These are phyloP conservation scores for Annulohypoxylon nitens DNA, from an alignment of 495 filamentous ascomycete species.

Conservation along the genomic window DNA sequence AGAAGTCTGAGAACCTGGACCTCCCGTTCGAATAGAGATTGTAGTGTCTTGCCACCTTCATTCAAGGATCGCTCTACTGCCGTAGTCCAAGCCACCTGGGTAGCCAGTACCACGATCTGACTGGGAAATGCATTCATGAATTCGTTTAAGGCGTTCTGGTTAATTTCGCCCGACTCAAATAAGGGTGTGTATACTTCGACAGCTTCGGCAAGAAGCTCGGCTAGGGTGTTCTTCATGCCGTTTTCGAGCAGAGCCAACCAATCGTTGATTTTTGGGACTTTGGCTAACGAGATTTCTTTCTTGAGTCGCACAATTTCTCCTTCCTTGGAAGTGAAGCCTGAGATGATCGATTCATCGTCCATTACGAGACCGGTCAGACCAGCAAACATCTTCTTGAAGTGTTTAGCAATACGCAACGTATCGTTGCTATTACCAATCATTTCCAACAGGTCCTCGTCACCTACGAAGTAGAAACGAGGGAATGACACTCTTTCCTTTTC, in stretches of 20 bases:
- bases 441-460: constrained; percentile 98
- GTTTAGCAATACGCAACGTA: constrained; percentile 92
- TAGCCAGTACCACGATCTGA: constrained; percentile 94
- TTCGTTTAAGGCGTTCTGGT: constrained; percentile 74
- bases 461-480: constrained; percentile 98
- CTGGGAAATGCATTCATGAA: constrained; percentile 88
- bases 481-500: constrained; percentile 97
- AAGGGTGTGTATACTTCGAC: constrained; percentile 80
- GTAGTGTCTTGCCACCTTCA: constrained; percentile 75
- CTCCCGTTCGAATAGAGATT: constrained; percentile 77
- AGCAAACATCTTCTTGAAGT: constrained; percentile 99
- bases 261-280: constrained; percentile 96
- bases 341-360: constrained; percentile 89
- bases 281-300: constrained; percentile 89
- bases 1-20: constrained; percentile 84
- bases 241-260: constrained; percentile 92
- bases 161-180: constrained; percentile 74
- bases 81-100: constrained; percentile 94
- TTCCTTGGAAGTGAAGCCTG: constrained; percentile 95
- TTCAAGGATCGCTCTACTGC: constrained; percentile 80
- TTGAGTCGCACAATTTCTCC: constrained; percentile 90
- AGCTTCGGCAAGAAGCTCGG: constrained; percentile 89
- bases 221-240: constrained; percentile 94
- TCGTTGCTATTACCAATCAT: constrained; percentile 99
- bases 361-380: constrained; percentile 90